Percentiles rank a stretch among this genome's conserved stretches.
Conservation (phyloP, 768 basidiomycete species). For the Pulveroboletus sp. region DNA sequence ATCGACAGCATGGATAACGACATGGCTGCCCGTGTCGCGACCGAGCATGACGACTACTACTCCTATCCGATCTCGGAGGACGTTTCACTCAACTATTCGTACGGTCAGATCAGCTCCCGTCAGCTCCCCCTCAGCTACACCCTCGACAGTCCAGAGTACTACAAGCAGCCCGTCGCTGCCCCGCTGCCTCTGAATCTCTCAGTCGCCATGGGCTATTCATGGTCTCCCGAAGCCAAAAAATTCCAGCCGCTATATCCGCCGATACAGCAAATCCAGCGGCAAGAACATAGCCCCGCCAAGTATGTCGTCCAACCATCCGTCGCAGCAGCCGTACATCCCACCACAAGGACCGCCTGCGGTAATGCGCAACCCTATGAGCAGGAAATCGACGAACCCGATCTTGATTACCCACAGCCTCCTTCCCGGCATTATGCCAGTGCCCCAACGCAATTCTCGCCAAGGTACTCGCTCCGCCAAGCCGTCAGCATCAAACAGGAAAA, state of each 20-base stretch:
- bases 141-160: constrained; percentile 22
- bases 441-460: constrained; percentile 18
- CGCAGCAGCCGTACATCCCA: constrained; percentile 7
- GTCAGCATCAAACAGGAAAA: constrained; percentile 28
- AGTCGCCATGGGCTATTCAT: constrained; percentile 30
- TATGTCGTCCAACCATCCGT: constrained; percentile 16
- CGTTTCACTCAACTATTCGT: constrained; percentile 19
- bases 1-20: constrained; percentile 34
- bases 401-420: constrained; percentile 21
- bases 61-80: constrained; percentile 27
- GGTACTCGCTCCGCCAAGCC: constrained; percentile 23
- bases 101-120: constrained; percentile 21
- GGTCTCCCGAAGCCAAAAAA: constrained; percentile 33
- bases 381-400: constrained; percentile 27
- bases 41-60: constrained; percentile 27
- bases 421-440: constrained; percentile 23
- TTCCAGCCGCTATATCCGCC: constrained; percentile 36
- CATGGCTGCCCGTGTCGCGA: constrained; percentile 21
- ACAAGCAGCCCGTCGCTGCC: constrained; percentile 33
- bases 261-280: constrained; percentile 28
- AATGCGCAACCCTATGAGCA: constrained; percentile 21
- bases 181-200: constrained; percentile 32
- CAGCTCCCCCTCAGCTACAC: constrained; percentile 24
- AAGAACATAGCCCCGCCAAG: constrained; percentile 21
- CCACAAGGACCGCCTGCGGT: constrained; percentile 13